phyloP scores from a whole-genome alignment of 352 stramenopile species.

The Globisporangium nagaii region DNA sequence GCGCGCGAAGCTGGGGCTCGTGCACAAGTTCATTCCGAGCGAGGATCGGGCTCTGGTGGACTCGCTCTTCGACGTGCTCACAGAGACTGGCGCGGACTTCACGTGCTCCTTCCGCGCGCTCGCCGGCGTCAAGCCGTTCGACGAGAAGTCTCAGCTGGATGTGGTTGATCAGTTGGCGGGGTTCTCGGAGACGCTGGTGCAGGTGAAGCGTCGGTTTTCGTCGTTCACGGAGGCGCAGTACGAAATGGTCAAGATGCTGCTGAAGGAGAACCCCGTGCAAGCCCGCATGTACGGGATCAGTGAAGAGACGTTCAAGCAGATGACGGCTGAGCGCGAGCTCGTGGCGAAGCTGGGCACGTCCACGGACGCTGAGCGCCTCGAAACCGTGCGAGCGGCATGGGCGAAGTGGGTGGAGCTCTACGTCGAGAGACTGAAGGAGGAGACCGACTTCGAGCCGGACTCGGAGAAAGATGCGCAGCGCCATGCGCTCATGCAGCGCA shows the following conservation, averaged over 20 bases:
- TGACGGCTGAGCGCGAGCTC: conserved; percentile 42
- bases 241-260: conserved; percentile 54
- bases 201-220: conserved; percentile 53
- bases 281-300: conserved; percentile 75
- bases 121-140: conserved; percentile 34
- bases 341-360: conserved; percentile 33
- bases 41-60: conserved; percentile 47
- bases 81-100: conserved; percentile 68
- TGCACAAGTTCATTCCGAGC: conserved; percentile 16
- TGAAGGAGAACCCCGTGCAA: conserved; percentile 52
- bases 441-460: conserved; percentile 31
- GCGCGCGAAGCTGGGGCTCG: conserved; percentile 63
- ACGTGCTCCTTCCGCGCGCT: conserved; percentile 70
- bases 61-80: conserved; percentile 48
- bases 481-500: conserved; percentile 37
- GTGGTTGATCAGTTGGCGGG: conserved; percentile 43
- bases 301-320: conserved; percentile 42
- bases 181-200: conserved; percentile 64
- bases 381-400: conserved; percentile 44
- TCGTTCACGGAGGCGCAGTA: conserved; percentile 75
- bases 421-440: conserved; percentile 31
- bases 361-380: conserved; percentile 43
- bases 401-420: conserved; percentile 55
- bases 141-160: conserved; percentile 17
- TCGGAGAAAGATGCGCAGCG: conserved; percentile 28